These are phyloP conservation scores for Eucalyptus leucophloia DNA, from an alignment of 345 rosid genomes.

Conservation along the genomic window DNA sequence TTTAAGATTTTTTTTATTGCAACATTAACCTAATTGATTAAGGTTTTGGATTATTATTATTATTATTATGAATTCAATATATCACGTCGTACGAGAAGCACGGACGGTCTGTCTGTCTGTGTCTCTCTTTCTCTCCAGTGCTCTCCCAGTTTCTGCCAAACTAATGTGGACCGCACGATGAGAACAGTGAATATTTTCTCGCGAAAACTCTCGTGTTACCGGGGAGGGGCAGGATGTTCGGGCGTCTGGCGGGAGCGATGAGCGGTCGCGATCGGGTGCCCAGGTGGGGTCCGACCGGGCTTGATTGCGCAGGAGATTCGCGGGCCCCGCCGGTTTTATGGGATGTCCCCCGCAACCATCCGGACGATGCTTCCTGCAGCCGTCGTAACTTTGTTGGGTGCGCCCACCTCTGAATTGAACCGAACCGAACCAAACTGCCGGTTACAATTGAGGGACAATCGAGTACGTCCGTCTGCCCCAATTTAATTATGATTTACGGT, in stretches of 20 bases:
- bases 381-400: neutral
- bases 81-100: neutral
- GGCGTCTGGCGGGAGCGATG: neutral
- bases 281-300: neutral
- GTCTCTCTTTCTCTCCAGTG: neutral
- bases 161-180: neutral
- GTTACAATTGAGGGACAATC: neutral
- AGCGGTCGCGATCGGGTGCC: neutral
- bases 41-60: neutral
- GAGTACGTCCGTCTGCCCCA: neutral
- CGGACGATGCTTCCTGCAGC: neutral
- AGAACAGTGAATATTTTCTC: neutral
- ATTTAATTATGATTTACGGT: neutral
- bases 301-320: neutral
- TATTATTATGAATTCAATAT: neutral
- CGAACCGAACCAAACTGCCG: neutral
- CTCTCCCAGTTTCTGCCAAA: neutral
- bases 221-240: neutral
- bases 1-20: neutral
- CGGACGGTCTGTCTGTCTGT: neutral
- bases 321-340: neutral
- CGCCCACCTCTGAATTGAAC: neutral
- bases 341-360: neutral
- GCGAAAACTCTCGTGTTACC: neutral
- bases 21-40: neutral